Percentiles rank a stretch among this genome's conserved stretches.
Evolutionary conservation across 2,329 filamentous ascomycete species (phyloP).

Genomic region (Xylaria sp.): DNA sequence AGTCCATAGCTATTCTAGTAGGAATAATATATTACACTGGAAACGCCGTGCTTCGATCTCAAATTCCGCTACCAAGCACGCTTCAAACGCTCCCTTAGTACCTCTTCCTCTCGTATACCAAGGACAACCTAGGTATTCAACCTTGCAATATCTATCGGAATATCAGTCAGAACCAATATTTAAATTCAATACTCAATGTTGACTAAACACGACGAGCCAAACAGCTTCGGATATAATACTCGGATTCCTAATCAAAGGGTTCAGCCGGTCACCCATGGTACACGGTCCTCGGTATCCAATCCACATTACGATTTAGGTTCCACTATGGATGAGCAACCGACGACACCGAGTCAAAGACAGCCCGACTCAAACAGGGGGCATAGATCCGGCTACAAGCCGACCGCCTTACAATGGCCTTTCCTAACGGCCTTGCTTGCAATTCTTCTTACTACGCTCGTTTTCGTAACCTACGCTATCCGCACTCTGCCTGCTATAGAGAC

Average conservation of each 20-base stretch:
- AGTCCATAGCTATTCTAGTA: no score
- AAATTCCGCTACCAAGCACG: no score
- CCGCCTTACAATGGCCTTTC: constrained; percentile 4
- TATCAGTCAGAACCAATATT: background rate
- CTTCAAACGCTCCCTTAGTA: no score
- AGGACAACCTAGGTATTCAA: background rate
- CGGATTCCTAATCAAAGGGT: background rate
- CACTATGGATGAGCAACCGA: background rate
- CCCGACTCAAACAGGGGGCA: background rate
- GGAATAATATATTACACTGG: no score
- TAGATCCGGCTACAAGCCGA: constrained; percentile 21
- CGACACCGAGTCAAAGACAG: background rate
- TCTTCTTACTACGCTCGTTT: background rate
- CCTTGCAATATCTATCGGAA: background rate
- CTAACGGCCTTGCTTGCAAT: background rate
- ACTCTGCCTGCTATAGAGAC: background rate
- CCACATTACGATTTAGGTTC: background rate
- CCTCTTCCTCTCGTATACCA: background rate
- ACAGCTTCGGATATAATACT: background rate
- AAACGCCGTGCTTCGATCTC: no score
- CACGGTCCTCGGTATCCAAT: background rate
- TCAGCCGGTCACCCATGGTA: no score
- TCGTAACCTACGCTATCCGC: background rate
- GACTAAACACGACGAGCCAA: background rate
- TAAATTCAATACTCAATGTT: background rate